Conservation (phyloP, 2,329 filamentous ascomycete genomes). For the Fusarium acutatum region DNA sequence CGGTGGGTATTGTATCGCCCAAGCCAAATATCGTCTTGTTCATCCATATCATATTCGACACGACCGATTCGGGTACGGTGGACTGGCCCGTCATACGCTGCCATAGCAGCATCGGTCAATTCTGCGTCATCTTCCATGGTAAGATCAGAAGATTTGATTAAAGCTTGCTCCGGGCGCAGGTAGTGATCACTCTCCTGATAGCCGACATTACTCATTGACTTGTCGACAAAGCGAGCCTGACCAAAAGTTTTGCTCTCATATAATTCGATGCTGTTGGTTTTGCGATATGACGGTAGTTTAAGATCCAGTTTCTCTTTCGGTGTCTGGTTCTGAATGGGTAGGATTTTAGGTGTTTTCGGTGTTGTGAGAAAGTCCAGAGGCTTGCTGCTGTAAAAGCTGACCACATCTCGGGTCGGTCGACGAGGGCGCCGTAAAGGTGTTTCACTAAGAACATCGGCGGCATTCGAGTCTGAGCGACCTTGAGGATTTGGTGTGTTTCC, state of each 20-base stretch:
- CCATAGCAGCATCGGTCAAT: conserved; percentile 44
- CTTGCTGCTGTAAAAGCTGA: conserved; percentile 63
- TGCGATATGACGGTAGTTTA: conserved; percentile 77
- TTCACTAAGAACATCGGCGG: conserved; percentile 43
- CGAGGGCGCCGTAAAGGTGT: conserved; percentile 50
- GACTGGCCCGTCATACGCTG: conserved; percentile 43
- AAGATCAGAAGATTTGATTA: conserved; percentile 71
- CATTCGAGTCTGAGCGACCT: conserved; percentile 43
- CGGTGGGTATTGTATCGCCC: conserved; percentile 83
- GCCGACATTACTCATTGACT: conserved; percentile 93
- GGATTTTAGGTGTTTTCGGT: conserved; percentile 69
- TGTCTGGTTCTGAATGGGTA: conserved; percentile 82
- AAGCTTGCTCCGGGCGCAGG: conserved; percentile 75
- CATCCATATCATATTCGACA: conserved; percentile 99
- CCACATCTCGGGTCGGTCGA: conserved; percentile 60
- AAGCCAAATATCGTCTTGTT: conserved; percentile 97
- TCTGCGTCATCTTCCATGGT: conserved; percentile 69
- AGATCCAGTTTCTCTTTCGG: conserved; percentile 82
- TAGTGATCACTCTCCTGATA: conserved; percentile 96
- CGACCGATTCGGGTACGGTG: conserved; percentile 68
- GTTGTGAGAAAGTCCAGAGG: conserved; percentile 53
- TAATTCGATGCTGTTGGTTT: conserved; percentile 79
- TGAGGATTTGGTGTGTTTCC: conserved; percentile 55
- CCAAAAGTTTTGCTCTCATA: conserved; percentile 88
- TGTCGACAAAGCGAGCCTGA: conserved; percentile 91